Conservation (phyloP, 495 filamentous ascomycete genomes). For the Daldinia concentrica region DNA sequence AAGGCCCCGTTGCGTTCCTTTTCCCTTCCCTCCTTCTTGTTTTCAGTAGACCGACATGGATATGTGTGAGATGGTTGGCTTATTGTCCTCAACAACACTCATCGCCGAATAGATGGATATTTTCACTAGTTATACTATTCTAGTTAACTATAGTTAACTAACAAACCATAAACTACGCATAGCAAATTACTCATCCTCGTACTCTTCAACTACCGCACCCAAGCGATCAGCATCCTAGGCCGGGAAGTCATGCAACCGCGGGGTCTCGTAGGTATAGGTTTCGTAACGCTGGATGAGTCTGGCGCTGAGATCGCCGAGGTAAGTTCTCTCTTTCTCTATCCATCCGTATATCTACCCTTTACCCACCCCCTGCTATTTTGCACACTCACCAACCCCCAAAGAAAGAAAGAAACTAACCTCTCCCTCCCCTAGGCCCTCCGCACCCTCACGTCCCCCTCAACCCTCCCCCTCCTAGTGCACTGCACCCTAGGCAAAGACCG, state of each 20-base stretch:
- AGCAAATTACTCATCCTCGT: constrained; percentile 69
- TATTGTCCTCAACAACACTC: too few species aligned
- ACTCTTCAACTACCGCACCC: constrained; percentile 69
- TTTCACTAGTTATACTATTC: too few species aligned
- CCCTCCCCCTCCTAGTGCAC: constrained; percentile 74
- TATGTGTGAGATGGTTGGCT: too few species aligned
- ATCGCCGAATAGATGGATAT: too few species aligned
- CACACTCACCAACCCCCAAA: not conserved
- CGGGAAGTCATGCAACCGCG: constrained; percentile 72
- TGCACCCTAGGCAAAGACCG: constrained; percentile 92
- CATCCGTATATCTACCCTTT: too few species aligned
- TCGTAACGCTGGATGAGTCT: constrained; percentile 71
- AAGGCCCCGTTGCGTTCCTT: constrained; percentile 10
- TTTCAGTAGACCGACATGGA: not conserved
- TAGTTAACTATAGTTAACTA: too few species aligned
- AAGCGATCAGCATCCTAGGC: constrained; percentile 73
- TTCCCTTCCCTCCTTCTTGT: not conserved
- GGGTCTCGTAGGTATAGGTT: constrained; percentile 72
- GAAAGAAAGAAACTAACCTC: not conserved
- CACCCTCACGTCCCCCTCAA: constrained; percentile 42
- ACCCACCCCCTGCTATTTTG: not conserved
- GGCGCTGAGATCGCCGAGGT: constrained; percentile 67
- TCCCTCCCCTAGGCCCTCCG: constrained; percentile 40
- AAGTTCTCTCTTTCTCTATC: not conserved
- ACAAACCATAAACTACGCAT: too few species aligned